These are phyloP conservation scores for Endothia cerciana DNA, from an alignment of 2,329 filamentous ascomycete genomes.

Conservation along the genomic window DNA sequence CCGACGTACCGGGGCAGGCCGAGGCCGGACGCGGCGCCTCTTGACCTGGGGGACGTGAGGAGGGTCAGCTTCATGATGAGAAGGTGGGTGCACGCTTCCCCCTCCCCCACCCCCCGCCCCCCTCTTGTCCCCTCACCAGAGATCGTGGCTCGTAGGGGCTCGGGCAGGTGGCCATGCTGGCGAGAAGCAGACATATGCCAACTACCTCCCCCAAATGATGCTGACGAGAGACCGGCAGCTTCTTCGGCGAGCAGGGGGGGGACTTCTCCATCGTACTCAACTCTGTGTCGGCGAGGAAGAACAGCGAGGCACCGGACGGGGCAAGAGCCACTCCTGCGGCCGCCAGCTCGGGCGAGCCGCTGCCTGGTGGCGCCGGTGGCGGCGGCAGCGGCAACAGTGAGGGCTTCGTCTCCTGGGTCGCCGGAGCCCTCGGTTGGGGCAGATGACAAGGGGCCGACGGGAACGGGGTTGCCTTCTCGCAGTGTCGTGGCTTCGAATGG, in stretches of 20 bases:
- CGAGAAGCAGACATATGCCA: no score
- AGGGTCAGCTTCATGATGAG: conserved; percentile 79
- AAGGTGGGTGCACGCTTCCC: conserved; percentile 57
- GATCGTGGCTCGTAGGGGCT: neutral
- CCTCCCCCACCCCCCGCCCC: neutral
- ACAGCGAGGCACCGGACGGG: neutral
- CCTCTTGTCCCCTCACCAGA: neutral
- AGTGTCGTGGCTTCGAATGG: neutral
- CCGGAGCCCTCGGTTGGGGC: conserved; percentile 16
- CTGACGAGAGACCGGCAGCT: conserved; percentile 53
- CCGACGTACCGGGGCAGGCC: conserved; percentile 75
- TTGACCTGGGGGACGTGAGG: conserved; percentile 65
- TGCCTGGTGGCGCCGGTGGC: neutral
- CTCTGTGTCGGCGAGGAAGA: conserved; percentile 48
- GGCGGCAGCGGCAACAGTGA: neutral
- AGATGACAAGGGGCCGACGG: conserved; percentile 6
- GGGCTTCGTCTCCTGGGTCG: conserved; percentile 17
- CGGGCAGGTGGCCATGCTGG: no score
- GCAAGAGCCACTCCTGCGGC: conserved; percentile 5
- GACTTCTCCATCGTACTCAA: conserved; percentile 62
- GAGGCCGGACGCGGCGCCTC: conserved; percentile 59
- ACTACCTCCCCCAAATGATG: neutral
- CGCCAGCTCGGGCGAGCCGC: neutral
- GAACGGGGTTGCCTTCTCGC: neutral
- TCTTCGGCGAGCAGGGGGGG: conserved; percentile 75